Evolutionary conservation across 129 eudicot genomes (phyloP).

Genomic region (Apium graveolens): DNA sequence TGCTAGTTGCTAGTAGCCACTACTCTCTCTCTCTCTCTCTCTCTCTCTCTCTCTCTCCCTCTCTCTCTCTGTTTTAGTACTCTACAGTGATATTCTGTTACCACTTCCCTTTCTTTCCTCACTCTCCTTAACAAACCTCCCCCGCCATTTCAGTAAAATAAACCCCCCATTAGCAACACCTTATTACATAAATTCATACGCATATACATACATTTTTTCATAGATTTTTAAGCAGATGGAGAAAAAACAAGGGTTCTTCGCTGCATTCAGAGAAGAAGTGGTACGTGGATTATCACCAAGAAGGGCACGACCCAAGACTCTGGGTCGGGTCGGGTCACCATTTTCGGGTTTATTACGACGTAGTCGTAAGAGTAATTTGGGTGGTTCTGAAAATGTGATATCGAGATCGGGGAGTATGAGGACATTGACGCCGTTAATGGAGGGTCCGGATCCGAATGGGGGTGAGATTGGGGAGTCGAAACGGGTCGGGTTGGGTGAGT

Average conservation of each 20-base stretch:
- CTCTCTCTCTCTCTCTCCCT: background rate
- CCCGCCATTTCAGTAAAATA: background rate
- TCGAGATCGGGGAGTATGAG: constrained; percentile 71
- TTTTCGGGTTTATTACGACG: constrained; percentile 39
- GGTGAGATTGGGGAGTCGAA: constrained; percentile 43
- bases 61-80: background rate
- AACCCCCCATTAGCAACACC: background rate
- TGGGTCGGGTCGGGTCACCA: constrained; percentile 44
- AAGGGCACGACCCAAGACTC: constrained; percentile 55
- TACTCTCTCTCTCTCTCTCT: background rate
- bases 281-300: constrained; percentile 77
- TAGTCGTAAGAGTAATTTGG: constrained; percentile 12
- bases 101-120: background rate
- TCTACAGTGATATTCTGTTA: background rate
- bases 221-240: constrained; percentile 28
- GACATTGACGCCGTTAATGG: constrained; percentile 66
- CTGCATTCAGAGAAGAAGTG: constrained; percentile 65
- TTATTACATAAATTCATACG: background rate
- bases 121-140: background rate
- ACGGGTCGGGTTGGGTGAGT: constrained; percentile 63
- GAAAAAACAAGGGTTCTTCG: constrained; percentile 61
- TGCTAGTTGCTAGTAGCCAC: no score
- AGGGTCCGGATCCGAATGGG: constrained; percentile 79
- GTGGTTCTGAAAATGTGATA: constrained; percentile 27
- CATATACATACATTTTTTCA: background rate